Evolutionary conservation across 2,329 filamentous ascomycete species (phyloP).

Genomic region (Monosporascus sp.): DNA sequence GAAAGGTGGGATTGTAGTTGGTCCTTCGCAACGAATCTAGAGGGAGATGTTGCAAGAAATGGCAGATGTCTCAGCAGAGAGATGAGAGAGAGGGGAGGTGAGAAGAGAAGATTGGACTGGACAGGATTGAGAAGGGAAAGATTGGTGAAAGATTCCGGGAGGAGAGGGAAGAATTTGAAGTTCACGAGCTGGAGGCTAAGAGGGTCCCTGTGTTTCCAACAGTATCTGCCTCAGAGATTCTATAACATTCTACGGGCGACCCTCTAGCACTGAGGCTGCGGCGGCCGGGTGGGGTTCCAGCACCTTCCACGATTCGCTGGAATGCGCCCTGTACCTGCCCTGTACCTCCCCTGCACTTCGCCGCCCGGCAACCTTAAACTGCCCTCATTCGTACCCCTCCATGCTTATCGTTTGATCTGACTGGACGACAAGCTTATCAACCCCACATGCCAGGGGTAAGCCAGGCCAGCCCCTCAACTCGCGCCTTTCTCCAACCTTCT

Average conservation of each 20-base stretch:
- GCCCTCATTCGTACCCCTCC: background rate
- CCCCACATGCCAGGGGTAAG: background rate
- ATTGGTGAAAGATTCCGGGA: background rate
- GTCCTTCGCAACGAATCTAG: too few species aligned
- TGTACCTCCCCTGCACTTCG: background rate
- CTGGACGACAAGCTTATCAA: background rate
- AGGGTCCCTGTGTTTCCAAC: background rate
- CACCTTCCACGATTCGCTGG: background rate
- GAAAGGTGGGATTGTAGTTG: too few species aligned
- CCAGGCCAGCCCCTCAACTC: background rate
- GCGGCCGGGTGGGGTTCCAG: background rate
- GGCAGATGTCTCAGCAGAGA: background rate
- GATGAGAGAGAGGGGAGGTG: background rate
- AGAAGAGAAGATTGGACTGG: background rate
- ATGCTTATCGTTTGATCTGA: background rate
- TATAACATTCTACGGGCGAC: background rate
- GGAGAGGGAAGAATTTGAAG: conserved; percentile 1
- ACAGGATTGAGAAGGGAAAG: too few species aligned
- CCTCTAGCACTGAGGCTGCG: background rate
- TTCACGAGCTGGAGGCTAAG: background rate
- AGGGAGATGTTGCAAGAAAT: background rate
- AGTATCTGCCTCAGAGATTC: background rate
- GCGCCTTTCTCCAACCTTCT: background rate
- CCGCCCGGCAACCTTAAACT: background rate
- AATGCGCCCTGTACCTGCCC: background rate